A percentile compares a stretch with the other conserved stretches of the same genome.
Conservation (phyloP, 441 rosid species). For the Syzygium malaccense region DNA sequence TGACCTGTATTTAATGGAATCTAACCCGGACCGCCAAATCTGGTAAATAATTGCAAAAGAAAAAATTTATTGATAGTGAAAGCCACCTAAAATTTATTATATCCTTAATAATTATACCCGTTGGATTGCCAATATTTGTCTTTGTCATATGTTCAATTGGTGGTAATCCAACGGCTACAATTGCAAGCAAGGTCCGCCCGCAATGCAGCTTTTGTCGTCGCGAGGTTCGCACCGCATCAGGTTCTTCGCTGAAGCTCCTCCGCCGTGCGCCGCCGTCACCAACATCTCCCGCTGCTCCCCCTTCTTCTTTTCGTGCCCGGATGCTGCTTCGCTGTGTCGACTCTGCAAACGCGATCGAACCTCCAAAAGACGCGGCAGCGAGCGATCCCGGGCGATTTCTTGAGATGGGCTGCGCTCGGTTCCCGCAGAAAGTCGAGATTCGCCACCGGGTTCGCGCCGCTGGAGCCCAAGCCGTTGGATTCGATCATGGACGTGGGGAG, state of each 20-base stretch:
- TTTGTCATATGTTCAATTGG: neutral
- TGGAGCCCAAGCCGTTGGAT: slow-evolving; percentile 77
- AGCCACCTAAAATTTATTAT: neutral
- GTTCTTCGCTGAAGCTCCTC: too few relatives aligned
- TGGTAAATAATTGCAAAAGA: neutral
- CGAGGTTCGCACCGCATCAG: too few relatives aligned
- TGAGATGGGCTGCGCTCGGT: slow-evolving; percentile 62
- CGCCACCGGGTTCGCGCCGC: slow-evolving; percentile 70
- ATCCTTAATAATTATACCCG: neutral
- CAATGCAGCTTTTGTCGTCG: too few relatives aligned
- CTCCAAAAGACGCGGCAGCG: slow-evolving; percentile 8
- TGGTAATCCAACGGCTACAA: neutral
- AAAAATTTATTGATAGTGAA: neutral
- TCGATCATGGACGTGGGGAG: slow-evolving; percentile 73
- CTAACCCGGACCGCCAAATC: neutral
- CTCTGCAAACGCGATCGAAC: neutral
- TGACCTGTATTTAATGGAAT: neutral
- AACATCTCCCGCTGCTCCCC: too few relatives aligned
- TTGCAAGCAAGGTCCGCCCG: neutral
- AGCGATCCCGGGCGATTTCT: slow-evolving; percentile 38
- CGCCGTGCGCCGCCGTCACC: too few relatives aligned
- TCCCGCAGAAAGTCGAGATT: slow-evolving; percentile 55
- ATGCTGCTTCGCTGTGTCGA: too few relatives aligned
- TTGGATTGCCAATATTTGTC: neutral
- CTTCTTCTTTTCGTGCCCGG: too few relatives aligned